phyloP scores from a whole-genome alignment of 129 eudicot species.

The Pittosporum tobira region DNA sequence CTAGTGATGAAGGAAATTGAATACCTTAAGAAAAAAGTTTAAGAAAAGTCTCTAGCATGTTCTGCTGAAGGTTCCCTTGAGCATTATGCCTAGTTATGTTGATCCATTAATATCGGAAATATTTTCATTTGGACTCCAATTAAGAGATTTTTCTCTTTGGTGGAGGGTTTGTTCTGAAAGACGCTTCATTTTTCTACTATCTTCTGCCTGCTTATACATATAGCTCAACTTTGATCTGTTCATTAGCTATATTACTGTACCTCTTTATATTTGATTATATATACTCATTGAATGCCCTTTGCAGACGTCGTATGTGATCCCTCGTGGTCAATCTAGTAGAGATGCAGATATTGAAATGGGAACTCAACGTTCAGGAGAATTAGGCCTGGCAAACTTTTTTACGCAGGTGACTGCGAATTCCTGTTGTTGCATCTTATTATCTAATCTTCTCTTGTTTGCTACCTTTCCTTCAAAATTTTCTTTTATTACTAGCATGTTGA shows the following conservation, averaged over 20 bases:
- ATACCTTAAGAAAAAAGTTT: too few species aligned
- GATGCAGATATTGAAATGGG: constrained; percentile 89
- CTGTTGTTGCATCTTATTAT: neutral
- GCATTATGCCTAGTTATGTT: too few species aligned
- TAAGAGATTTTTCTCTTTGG: too few species aligned
- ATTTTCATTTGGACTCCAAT: neutral
- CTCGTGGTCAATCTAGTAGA: constrained; percentile 49
- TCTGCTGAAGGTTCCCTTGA: too few species aligned
- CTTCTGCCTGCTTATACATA: neutral
- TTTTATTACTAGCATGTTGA: neutral
- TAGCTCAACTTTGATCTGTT: neutral
- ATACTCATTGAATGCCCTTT: constrained; percentile 14
- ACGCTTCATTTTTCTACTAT: neutral
- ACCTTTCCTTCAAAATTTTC: neutral
- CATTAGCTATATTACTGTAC: neutral
- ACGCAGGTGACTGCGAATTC: constrained; percentile 48
- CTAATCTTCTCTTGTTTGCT: neutral
- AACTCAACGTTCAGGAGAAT: constrained; percentile 58
- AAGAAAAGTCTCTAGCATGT: too few species aligned
- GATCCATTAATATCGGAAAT: too few species aligned
- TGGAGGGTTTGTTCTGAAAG: neutral
- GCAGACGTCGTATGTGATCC: constrained; percentile 75
- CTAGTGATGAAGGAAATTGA: too few species aligned
- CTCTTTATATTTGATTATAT: neutral
- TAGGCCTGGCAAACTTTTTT: constrained; percentile 73